A percentile compares a stretch with the other conserved stretches of the same genome.
These are phyloP conservation scores for Biscutella laevigata DNA, from an alignment of 441 rosid genomes.

Conservation along the genomic window DNA sequence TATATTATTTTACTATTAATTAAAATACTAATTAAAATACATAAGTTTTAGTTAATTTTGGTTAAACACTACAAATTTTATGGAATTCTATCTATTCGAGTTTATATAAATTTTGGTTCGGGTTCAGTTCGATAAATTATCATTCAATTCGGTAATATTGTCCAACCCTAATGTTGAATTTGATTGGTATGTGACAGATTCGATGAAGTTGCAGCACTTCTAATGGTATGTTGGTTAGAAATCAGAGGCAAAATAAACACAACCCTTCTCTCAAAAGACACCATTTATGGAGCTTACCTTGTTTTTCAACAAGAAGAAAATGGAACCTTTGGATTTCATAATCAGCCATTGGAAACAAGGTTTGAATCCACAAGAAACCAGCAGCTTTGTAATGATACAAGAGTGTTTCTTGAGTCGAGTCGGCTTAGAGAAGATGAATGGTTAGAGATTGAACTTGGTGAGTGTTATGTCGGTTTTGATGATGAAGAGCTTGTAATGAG, in stretches of 20 bases:
- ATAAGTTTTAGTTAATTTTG: no score
- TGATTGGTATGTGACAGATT: conserved; percentile 22
- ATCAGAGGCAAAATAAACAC: conserved; percentile 30
- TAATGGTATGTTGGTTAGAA: conserved; percentile 44
- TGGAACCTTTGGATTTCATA: conserved; percentile 37
- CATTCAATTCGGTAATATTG: no score
- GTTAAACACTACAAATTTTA: no score
- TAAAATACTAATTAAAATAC: no score
- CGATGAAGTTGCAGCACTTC: conserved; percentile 38
- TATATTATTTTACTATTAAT: no score
- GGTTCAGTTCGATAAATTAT: no score
- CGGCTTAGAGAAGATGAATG: conserved; percentile 47
- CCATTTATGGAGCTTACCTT: conserved; percentile 33
- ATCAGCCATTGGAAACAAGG: conserved; percentile 29
- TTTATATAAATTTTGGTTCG: no score
- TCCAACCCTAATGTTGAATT: background rate
- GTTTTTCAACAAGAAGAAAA: conserved; percentile 23
- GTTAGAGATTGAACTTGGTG: conserved; percentile 46
- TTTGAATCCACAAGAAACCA: conserved; percentile 24
- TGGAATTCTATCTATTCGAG: no score
- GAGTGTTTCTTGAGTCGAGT: conserved; percentile 14
- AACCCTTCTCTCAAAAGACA: conserved; percentile 28
- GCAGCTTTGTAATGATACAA: background rate
- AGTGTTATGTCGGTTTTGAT: conserved; percentile 26
- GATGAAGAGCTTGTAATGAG: conserved; percentile 32